Conservation (phyloP, 2,329 filamentous ascomycete species). For the Gyromitra esculenta region DNA sequence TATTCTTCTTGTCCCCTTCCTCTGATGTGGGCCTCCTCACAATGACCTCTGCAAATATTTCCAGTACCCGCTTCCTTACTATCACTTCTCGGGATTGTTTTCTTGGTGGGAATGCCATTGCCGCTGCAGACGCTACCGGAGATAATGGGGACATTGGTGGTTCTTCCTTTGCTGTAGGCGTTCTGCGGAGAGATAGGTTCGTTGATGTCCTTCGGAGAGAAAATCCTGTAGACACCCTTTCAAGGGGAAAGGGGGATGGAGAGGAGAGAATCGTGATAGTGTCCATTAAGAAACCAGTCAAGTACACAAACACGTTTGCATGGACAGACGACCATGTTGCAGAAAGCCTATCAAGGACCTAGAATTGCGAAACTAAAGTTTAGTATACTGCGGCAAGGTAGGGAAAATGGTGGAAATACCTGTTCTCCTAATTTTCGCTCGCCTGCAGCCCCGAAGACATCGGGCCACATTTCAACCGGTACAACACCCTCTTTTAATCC, state of each 20-base stretch:
- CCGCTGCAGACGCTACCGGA: constrained; percentile 60
- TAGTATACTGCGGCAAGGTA: neutral
- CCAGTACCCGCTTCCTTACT: constrained; percentile 71
- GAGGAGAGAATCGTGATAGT: constrained; percentile 55
- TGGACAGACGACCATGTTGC: constrained; percentile 54
- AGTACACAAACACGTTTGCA: constrained; percentile 57
- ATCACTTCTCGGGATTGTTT: constrained; percentile 63
- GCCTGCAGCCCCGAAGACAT: constrained; percentile 63
- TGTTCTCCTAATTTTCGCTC: constrained; percentile 69
- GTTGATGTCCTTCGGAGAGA: constrained; percentile 28
- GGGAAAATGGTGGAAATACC: constrained; percentile 58
- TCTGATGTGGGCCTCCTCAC: constrained; percentile 44
- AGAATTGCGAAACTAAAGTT: neutral
- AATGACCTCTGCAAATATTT: constrained; percentile 57
- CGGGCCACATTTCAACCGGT: constrained; percentile 70
- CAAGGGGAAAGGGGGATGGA: constrained; percentile 29
- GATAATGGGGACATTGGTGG: constrained; percentile 58
- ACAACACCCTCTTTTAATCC: constrained; percentile 83
- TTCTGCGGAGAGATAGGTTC: constrained; percentile 48
- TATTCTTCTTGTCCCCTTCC: constrained; percentile 60
- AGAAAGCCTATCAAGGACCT: constrained; percentile 56
- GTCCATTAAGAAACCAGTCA: constrained; percentile 57
- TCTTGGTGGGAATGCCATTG: constrained; percentile 65
- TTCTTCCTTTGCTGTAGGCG: constrained; percentile 58
- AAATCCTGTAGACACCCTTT: constrained; percentile 27